These are phyloP conservation scores for Peronospora destructor DNA, from an alignment of 352 stramenopile species.

Conservation along the genomic window DNA sequence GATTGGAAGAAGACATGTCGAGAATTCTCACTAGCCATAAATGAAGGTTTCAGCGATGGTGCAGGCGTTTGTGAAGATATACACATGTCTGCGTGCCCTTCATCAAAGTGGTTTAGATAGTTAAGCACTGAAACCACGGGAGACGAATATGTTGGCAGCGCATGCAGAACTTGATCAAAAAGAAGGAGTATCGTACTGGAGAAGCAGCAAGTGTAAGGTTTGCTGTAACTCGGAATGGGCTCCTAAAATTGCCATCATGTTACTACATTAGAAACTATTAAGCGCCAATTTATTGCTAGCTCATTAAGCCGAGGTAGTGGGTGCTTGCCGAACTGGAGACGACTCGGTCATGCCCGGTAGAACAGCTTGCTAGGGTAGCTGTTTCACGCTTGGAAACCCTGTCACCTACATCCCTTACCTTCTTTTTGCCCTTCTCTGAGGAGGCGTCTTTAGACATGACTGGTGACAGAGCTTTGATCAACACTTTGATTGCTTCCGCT, in stretches of 20 bases:
- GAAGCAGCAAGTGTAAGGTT: neutral
- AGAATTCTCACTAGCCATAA: too few species aligned
- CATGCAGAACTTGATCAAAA: too few species aligned
- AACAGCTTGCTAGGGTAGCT: conserved; percentile 9
- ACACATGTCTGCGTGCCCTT: too few species aligned
- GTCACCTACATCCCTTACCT: conserved; percentile 3
- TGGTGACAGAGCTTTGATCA: conserved; percentile 4
- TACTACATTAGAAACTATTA: conserved; percentile 21
- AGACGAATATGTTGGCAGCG: too few species aligned
- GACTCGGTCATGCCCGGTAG: conserved; percentile 6
- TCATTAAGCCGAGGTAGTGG: conserved; percentile 23
- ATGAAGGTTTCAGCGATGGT: neutral
- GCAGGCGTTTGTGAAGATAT: neutral
- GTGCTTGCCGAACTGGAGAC: conserved; percentile 20
- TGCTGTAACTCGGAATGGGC: neutral
- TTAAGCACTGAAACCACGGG: too few species aligned
- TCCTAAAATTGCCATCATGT: conserved; percentile 13
- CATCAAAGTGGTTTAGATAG: too few species aligned
- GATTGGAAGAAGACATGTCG: too few species aligned
- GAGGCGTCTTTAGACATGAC: conserved; percentile 23
- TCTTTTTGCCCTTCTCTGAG: conserved; percentile 12
- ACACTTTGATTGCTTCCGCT: conserved; percentile 2
- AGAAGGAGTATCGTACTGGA: too few species aligned
- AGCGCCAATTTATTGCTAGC: conserved; percentile 12
- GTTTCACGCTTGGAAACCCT: conserved; percentile 3